Base-by-base conservation (phyloP, 441 rosid genomes). In the Gossypium schwendimanii region DNA sequence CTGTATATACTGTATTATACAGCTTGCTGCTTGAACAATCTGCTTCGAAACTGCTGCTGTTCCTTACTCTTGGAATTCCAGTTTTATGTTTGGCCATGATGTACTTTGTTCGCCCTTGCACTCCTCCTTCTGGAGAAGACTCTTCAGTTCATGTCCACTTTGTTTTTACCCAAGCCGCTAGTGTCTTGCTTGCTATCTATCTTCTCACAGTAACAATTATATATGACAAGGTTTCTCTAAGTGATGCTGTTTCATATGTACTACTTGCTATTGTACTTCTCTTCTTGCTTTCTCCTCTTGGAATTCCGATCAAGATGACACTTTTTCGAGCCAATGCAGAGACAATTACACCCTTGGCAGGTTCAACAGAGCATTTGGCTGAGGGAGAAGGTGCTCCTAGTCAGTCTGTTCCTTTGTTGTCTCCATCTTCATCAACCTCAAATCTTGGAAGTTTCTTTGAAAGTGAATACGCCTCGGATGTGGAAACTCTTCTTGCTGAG, bases 301-400 rank as follows among this genome's bases (percentile, higher is more conserved):
- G 86, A 15, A 80, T 93, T 81, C 99, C 99, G 21, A 53, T 93
- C 83, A 95, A 91, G 87, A 93, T 95, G 98, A 91, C 99, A 9
- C 81, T 95, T 69, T 90, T 85, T 78, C 97, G 94, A 33, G 76
- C 83, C 23, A 82, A 70, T 65, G 68, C 77, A 23, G 87, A 74
- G 84, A 85, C 73, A 59, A 58, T 17, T 41, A 73, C 81, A 14
- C 84, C 90, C 7, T 80, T 72, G 68, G 14, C 75, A 36, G 83
- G 87, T 72, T 88, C 96, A 62, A 87, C 93, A 2, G 95, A 87
- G 62, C 71, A 74, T 78, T 77, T 89, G 69, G 83, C 75, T n/a
- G 5, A 2, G 36, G 84, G 23, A 64, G 94, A 87, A 71, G 84
- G 81, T 73, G 78, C 70, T 58, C 70, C 78, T 18, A 63, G 75